Percentiles rank a stretch among this genome's conserved stretches.
Conservation (phyloP, 2,329 filamentous ascomycete genomes). For the Lizonia empirigonia region DNA sequence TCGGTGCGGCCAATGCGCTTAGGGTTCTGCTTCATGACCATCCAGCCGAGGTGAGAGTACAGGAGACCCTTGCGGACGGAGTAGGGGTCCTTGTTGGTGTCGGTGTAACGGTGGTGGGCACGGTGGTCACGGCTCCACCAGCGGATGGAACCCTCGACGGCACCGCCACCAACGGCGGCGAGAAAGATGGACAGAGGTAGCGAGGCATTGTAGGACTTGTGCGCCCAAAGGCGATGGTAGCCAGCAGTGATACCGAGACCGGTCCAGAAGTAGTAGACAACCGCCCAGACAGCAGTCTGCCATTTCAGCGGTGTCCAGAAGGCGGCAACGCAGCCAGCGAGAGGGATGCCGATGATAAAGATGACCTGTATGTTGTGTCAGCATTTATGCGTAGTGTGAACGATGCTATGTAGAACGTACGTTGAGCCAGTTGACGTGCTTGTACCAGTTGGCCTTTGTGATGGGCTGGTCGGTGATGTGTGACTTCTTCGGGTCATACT, state of each 20-base stretch:
- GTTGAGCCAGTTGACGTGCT: conserved; percentile 95
- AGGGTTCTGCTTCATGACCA: conserved; percentile 62
- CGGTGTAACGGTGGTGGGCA: conserved; percentile 59
- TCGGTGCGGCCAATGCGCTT: conserved; percentile 59
- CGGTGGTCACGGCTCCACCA: conserved; percentile 59
- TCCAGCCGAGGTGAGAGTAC: conserved; percentile 60
- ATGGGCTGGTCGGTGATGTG: conserved; percentile 86
- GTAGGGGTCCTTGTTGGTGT: conserved; percentile 60
- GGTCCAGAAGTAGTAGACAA: conserved; percentile 85
- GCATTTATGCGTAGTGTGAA: conserved; percentile 5
- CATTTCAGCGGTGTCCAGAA: conserved; percentile 78
- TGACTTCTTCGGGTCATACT: conserved; percentile 71
- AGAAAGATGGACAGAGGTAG: conserved; percentile 56
- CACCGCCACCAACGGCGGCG: conserved; percentile 55
- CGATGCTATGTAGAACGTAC: conserved; percentile 51
- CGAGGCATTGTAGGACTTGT: conserved; percentile 55
- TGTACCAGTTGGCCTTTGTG: conserved; percentile 83
- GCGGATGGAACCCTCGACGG: conserved; percentile 57
- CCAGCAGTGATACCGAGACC: conserved; percentile 65
- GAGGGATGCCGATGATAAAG: conserved; percentile 78
- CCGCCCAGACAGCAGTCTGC: conserved; percentile 75
- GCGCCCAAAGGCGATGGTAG: conserved; percentile 78
- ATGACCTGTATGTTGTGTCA: conserved; percentile 65
- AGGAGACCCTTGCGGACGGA: conserved; percentile 58
- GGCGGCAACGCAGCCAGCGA: conserved; percentile 74